Evolutionary conservation across 768 basidiomycete genomes (phyloP).

Genomic region (Agaricus blazei): DNA sequence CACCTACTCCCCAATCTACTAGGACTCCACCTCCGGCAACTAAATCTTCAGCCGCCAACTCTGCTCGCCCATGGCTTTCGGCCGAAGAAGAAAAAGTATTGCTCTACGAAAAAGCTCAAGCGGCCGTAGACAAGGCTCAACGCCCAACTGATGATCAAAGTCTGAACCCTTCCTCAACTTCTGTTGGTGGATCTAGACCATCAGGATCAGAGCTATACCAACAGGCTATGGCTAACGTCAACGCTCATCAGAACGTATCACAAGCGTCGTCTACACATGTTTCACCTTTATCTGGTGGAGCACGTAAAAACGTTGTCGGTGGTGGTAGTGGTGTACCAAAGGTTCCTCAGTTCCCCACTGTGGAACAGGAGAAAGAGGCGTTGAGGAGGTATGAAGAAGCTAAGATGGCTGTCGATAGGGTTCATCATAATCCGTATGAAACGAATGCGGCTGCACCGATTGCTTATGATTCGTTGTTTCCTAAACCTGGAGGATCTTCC

Average conservation of each 20-base stretch:
- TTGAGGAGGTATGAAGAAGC: constrained; percentile 66
- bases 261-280: constrained; percentile 15
- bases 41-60: constrained; percentile 12
- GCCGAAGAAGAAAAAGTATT: constrained; percentile 75
- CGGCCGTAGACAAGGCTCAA: constrained; percentile 57
- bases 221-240: constrained; percentile 14
- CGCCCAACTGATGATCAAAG: constrained; percentile 20
- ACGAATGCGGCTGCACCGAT: constrained; percentile 35
- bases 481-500: constrained; percentile 26
- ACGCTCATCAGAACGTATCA: constrained; percentile 10
- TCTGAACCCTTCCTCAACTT: not conserved
- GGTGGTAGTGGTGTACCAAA: constrained; percentile 2
- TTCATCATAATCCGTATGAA: constrained; percentile 30
- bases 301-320: constrained; percentile 7
- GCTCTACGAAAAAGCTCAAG: constrained; percentile 66
- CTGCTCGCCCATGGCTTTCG: constrained; percentile 44
- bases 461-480: constrained; percentile 61
- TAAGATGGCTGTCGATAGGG: constrained; percentile 62
- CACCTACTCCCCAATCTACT: constrained; percentile 12
- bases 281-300: constrained; percentile 13
- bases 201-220: constrained; percentile 11
- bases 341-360: constrained; percentile 50
- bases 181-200: constrained; percentile 5
- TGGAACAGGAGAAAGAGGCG: constrained; percentile 73
- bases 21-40: constrained; percentile 12